Base-by-base conservation (phyloP, 805 yeast genomes). In the Torulaspora delbrueckii region DNA sequence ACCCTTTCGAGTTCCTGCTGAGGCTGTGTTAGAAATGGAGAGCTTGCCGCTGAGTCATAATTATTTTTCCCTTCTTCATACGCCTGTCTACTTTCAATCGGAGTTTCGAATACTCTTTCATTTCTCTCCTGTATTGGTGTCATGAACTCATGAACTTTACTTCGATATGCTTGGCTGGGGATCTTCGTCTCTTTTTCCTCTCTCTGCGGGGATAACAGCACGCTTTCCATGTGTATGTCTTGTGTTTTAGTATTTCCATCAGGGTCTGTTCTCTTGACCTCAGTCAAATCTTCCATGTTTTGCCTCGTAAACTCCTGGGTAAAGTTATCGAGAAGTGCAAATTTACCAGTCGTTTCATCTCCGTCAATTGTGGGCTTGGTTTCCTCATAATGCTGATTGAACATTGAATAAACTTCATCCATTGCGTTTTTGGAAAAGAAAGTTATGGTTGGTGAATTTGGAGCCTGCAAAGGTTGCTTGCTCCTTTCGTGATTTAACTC, bases 391-490 rank as follows among this genome's bases (percentile, higher is more conserved):
- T 57, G 47, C 41, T 75, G 78, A 57, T 83, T 86, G 60, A 87
- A 85, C 88, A 88, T 85, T 12, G 78, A 75, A 50, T 76, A 70
- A 0, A 88, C 82, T 54, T 87, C 96, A 44, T 79, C 77, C 46
- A 80, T 76, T 2, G 96, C 91, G 56, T 81, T 79, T 41, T 80
- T 79, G 0, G 96, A 84, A 59, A 76, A 83, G 58, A 82, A 67
- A 0, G 96, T 89, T 52, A 84, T 75, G 0, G 96, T 88, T 0
- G 95, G 95, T 0, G 95, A 84, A 10, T 72, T 68, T 3, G 79
- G 75, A 25, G 61, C 56, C 35, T 57, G 42, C 13, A 39, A 36
- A 18, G 55, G 41, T 12, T 13, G 45, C 35, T 34, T 33, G 3
- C 19, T 12, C 40, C 36, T 23, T 5, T 32, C 37, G 10, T 28